Conservation (phyloP, 2,329 filamentous ascomycete genomes). For the Diaporthe sp. region DNA sequence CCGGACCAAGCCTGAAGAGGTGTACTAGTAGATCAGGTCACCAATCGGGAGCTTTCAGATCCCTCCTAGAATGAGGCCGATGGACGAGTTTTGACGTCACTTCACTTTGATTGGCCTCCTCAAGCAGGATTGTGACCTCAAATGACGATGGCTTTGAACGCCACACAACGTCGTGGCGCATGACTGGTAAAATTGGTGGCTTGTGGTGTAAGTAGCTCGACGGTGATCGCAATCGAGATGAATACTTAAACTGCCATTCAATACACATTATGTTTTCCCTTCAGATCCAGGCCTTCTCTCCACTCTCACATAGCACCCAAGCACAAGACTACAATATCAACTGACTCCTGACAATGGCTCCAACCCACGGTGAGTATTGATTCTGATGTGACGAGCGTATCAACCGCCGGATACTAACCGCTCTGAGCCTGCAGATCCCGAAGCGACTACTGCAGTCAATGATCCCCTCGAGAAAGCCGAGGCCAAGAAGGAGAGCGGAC, state of each 20-base stretch:
- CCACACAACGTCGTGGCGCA: conserved; percentile 14
- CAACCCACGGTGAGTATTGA: neutral
- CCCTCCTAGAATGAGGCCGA: neutral
- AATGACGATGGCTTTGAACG: conserved; percentile 8
- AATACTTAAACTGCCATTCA: neutral
- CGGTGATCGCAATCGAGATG: neutral
- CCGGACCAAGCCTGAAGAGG: conserved; percentile 6
- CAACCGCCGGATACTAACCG: neutral
- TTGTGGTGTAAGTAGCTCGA: neutral
- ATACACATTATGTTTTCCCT: neutral
- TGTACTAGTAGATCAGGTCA: neutral
- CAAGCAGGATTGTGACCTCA: neutral
- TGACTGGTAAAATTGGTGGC: conserved; percentile 3
- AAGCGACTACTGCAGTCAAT: conserved; percentile 29
- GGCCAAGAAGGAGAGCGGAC: conserved; percentile 36
- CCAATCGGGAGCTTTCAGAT: neutral
- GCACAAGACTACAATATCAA: neutral
- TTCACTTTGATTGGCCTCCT: neutral
- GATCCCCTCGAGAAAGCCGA: conserved; percentile 39
- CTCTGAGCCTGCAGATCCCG: neutral
- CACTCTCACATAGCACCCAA: neutral
- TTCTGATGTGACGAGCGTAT: too few relatives aligned
- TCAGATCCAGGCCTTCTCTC: neutral
- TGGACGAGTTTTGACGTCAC: conserved; percentile 10
- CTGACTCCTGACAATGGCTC: neutral